Evolutionary conservation across 148 eudicot genomes (phyloP).

Genomic region (Chenopodium berlandieri): DNA sequence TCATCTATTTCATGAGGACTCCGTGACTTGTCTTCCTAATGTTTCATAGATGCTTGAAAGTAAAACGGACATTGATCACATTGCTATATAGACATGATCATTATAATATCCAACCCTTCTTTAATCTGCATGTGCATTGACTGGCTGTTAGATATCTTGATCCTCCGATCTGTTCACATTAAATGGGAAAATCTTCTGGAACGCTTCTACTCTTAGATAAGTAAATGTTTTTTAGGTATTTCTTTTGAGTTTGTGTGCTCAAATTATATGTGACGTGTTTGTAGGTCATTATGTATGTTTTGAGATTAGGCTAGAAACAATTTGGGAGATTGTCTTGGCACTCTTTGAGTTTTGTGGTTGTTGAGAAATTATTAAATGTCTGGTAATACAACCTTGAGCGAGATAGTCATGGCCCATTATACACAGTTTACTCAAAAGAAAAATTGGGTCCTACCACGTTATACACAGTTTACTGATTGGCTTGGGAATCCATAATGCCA

Average conservation of each 20-base stretch:
- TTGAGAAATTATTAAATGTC: neutral
- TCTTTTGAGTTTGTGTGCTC: neutral
- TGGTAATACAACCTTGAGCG: neutral
- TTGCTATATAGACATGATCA: neutral
- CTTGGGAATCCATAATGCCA: too few species aligned
- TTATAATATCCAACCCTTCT: neutral
- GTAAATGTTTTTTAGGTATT: neutral
- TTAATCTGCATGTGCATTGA: neutral
- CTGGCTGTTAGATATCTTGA: neutral
- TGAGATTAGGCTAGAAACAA: neutral
- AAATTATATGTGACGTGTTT: neutral
- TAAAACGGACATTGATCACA: neutral
- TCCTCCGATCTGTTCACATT: neutral
- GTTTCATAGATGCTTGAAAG: neutral
- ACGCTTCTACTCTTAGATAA: neutral
- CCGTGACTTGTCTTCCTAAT: neutral
- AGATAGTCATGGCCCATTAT: neutral
- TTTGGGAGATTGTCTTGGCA: neutral
- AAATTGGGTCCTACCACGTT: too few species aligned
- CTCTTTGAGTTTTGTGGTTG: neutral
- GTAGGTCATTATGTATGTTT: neutral
- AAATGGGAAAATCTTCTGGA: neutral
- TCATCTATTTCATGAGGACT: neutral
- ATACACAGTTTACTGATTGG: too few species aligned
- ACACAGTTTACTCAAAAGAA: too few species aligned